phyloP scores from a whole-genome alignment of 2,329 filamentous ascomycete genomes.

The Colletotrichum eremochloae region DNA sequence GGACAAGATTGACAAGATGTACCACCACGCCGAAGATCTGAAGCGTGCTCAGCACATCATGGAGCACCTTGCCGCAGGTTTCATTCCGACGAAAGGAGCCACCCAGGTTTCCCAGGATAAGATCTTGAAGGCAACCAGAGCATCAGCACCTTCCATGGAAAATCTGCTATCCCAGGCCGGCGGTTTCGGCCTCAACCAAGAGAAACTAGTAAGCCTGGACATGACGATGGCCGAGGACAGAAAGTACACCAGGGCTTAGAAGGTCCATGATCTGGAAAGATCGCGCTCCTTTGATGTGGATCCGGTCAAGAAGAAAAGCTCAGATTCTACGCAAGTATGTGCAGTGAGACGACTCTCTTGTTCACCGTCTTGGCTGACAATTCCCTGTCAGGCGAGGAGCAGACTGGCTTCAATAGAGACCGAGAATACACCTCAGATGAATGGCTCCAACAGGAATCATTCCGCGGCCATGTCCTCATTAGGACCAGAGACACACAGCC shows the following conservation, averaged over 20 bases:
- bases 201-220: constrained; percentile 20
- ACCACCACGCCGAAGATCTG: constrained; percentile 52
- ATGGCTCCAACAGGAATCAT: not conserved
- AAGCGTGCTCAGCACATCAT: constrained; percentile 52
- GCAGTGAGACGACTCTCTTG: constrained; percentile 9
- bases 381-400: not conserved
- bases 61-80: constrained; percentile 50
- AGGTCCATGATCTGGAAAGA: constrained; percentile 17
- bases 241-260: not conserved
- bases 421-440: constrained; percentile 17
- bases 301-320: constrained; percentile 28
- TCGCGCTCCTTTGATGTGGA: constrained; percentile 30
- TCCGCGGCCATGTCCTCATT: not conserved
- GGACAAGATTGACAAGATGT: constrained; percentile 49
- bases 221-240: not conserved
- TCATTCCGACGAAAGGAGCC: not conserved
- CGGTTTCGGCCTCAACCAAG: not conserved
- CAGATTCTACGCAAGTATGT: not conserved
- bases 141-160: not conserved
- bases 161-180: not conserved
- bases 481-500: not conserved
- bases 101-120: not conserved
- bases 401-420: constrained; percentile 5
- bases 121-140: too few species aligned
- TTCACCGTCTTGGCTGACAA: constrained; percentile 24